phyloP scores from a whole-genome alignment of 306 rosid species.

The Vicia faba region DNA sequence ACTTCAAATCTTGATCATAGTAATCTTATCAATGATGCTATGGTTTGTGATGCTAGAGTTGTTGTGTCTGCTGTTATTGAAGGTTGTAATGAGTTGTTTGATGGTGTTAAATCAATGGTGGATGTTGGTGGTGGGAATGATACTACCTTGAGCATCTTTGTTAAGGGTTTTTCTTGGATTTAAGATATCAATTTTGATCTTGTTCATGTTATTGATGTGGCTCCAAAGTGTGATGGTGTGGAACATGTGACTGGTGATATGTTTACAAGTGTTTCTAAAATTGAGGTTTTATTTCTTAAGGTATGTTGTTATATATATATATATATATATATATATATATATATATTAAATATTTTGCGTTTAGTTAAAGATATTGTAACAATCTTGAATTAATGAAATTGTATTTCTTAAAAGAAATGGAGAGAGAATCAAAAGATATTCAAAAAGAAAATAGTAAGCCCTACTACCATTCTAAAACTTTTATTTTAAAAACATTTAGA shows the following conservation, averaged over 20 bases:
- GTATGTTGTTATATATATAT: constrained; percentile 43
- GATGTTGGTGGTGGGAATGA: constrained; percentile 88
- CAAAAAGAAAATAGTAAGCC: no score
- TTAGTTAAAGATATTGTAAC: no score
- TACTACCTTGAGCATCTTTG: constrained; percentile 39
- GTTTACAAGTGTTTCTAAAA: constrained; percentile 64
- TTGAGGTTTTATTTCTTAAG: constrained; percentile 64
- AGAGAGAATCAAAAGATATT: no score
- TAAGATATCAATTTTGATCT: constrained; percentile 68
- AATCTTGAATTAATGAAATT: no score
- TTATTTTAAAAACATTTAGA: no score
- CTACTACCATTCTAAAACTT: no score
- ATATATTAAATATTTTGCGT: no score
- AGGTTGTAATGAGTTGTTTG: constrained; percentile 47
- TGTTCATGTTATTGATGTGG: constrained; percentile 58
- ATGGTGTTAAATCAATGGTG: constrained; percentile 55
- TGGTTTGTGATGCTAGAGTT: constrained; percentile 56
- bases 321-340: no score
- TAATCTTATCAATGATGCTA: constrained; percentile 59
- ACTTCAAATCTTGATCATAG: constrained; percentile 39
- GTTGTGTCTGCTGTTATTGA: constrained; percentile 39
- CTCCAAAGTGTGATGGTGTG: constrained; percentile 29
- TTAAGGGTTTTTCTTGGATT: constrained; percentile 50
- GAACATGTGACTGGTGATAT: constrained; percentile 65
- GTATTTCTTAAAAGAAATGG: no score